Evolutionary conservation across 2,329 filamentous ascomycete species (phyloP), one percentile per base, ranked within the genome.

Genomic region (Aspergillus fumigatus): DNA sequence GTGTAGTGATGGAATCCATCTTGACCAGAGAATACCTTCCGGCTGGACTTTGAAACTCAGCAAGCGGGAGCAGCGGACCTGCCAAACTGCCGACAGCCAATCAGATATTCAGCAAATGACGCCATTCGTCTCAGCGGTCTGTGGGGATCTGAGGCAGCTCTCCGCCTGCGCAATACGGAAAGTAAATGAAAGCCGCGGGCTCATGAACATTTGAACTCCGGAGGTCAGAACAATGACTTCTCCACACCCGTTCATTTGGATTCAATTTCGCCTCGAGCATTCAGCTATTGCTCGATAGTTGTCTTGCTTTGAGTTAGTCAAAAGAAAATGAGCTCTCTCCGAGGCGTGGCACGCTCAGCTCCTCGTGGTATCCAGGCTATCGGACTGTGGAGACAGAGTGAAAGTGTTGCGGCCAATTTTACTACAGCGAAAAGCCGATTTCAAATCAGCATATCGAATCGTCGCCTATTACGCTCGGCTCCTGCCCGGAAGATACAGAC

Each of bases 391-490:
- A 60, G 48, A n/a, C 62, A 58, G 14, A 48, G 49, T 17, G 54
- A 61, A 21, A 52, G 25, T 19, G 21, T 53, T 9, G 11, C 55
- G 14, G 47, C 47, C 21, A 26, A 23, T n/a, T 45, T 58, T 21
- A 25, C 32, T 6, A 17, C 40, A 26, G 49, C 48, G 48, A 57
- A 54, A 50, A 54, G 54, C 48, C 55, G 54, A 55, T 52, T 61
- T 50, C 51, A 45, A 32, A 26, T 50, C 50, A 32, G 41, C 29
- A 26, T 32, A 23, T 38, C 40, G 19, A 55, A 27, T 11, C 51
- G 51, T 25, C 55, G 64, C 53, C n/a, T 55, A 49, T 57, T 70
- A 48, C 65, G 67, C 35, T 58, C 58, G n/a, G 53, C 53, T 19
- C 59, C 64, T 21, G 49, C 58, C 26, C 51, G 59, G 50, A 41